These are phyloP conservation scores for Phellinidium pouzarii DNA, from an alignment of 1,284 basidiomycete species.

Conservation along the genomic window DNA sequence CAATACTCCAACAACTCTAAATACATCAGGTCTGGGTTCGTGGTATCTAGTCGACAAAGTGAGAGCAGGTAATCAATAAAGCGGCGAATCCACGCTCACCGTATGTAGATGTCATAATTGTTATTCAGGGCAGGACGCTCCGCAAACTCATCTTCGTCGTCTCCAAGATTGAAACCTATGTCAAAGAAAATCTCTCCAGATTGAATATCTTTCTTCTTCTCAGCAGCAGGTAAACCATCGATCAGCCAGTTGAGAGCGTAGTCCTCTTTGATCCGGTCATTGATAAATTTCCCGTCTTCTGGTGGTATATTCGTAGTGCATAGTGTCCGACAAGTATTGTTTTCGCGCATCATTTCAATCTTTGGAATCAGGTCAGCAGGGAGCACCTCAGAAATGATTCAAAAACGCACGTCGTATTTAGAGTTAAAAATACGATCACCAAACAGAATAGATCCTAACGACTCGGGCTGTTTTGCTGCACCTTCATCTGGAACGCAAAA, in stretches of 20 bases:
- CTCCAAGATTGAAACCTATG: constrained; percentile 78
- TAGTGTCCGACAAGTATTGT: constrained; percentile 70
- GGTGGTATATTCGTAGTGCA: constrained; percentile 61
- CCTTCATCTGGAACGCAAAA: constrained; percentile 84
- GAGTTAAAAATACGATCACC: constrained; percentile 94
- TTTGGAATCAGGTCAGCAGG: constrained; percentile 27
- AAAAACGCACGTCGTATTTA: constrained; percentile 67
- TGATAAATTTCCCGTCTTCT: constrained; percentile 84
- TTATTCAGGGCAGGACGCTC: constrained; percentile 78
- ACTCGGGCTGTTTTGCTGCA: constrained; percentile 77
- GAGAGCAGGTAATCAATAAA: not conserved
- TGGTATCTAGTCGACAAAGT: constrained; percentile 63
- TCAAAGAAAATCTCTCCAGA: constrained; percentile 84
- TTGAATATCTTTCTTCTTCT: constrained; percentile 78
- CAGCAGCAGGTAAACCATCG: constrained; percentile 90
- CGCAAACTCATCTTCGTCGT: constrained; percentile 50
- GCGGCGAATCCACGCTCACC: constrained; percentile 36
- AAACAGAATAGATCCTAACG: constrained; percentile 89
- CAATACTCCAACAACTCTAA: constrained; percentile 85
- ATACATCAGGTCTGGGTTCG: constrained; percentile 55
- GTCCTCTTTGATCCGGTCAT: constrained; percentile 85
- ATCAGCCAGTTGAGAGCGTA: constrained; percentile 95
- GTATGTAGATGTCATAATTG: constrained; percentile 81
- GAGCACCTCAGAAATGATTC: constrained; percentile 6
- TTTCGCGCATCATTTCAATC: constrained; percentile 73